Evolutionary conservation across 768 basidiomycete species (phyloP).

Genomic region (Lentinula raphanica): DNA sequence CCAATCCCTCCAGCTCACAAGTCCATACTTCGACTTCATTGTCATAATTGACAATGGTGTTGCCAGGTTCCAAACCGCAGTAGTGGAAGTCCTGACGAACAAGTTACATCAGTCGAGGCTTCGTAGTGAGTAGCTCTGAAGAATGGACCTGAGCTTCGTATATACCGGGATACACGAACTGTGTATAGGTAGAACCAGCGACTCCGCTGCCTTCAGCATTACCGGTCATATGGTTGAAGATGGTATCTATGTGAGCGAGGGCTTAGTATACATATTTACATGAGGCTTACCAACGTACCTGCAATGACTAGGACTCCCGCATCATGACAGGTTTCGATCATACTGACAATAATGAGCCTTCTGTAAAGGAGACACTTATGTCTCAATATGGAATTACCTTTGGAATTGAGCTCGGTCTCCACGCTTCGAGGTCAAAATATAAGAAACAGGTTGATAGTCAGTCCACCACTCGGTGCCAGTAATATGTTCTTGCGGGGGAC

Average conservation of each 20-base stretch:
- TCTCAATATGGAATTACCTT: constrained; percentile 17
- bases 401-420: constrained; percentile 50
- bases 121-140: no score
- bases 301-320: constrained; percentile 56
- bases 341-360: constrained; percentile 18
- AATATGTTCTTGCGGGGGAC: constrained; percentile 53
- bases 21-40: constrained; percentile 54
- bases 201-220: constrained; percentile 42
- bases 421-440: constrained; percentile 60
- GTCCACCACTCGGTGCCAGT: constrained; percentile 67
- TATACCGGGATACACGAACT: constrained; percentile 48
- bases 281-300: constrained; percentile 23
- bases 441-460: constrained; percentile 59
- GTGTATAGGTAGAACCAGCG: constrained; percentile 46
- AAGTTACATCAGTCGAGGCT: no score
- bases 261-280: not conserved
- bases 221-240: constrained; percentile 67
- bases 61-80: constrained; percentile 48
- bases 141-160: constrained; percentile 40
- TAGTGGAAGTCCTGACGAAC: constrained; percentile 51
- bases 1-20: constrained; percentile 36
- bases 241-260: constrained; percentile 32
- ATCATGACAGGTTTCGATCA: constrained; percentile 46
- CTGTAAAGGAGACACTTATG: not conserved
- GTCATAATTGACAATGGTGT: constrained; percentile 52